Evolutionary conservation across 768 basidiomycete genomes (phyloP), one percentile per base, ranked within the genome.

Genomic region (Mycena vitilis): DNA sequence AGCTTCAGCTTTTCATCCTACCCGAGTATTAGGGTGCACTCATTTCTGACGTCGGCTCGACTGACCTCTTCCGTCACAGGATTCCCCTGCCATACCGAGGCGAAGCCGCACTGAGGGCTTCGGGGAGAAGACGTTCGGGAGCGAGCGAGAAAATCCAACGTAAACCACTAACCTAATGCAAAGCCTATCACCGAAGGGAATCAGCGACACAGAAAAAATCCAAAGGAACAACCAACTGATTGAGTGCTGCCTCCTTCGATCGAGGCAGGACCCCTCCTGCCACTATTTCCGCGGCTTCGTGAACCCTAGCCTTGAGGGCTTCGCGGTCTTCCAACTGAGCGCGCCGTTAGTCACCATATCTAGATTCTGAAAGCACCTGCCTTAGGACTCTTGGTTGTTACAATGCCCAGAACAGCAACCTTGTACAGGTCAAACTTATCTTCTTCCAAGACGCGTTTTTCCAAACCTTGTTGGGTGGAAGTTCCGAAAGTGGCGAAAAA

Each of bases 31-130:
- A 57, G 60, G 30, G 57, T 55, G 42, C 30, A 30, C 30, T 30
- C 30, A 59, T 34, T 13, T 62, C 37, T 25, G 38, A 69, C 66
- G 60, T 1, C n/a, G 44, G 12, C 42, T n/a, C 25, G 52, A 65
- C 75, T 66, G 71, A 82, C 85, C 76, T 84, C 80, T 76, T 86
- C 84, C 20, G 82, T 84, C 36, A 90, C 71, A 7, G 84, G 83
- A 75, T 89, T 89, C 0, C 88, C 87, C 72, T 89, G 84, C 80
- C 86, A 86, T 23, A 86, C 84, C 0, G 84, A 85, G 11, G 88
- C 88, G 73, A 89, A 89, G 6, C 89, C 89, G 70, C 89, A 90
- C 73, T 89, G 89, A n/a, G 87, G 83, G 62, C 86, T 87, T 54
- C 22, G 40, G 36, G 47, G 1, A 61, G 37, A 56, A 56, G 23